Base-by-base conservation (phyloP, 1,284 basidiomycete species). In the Puccinia horiana region DNA sequence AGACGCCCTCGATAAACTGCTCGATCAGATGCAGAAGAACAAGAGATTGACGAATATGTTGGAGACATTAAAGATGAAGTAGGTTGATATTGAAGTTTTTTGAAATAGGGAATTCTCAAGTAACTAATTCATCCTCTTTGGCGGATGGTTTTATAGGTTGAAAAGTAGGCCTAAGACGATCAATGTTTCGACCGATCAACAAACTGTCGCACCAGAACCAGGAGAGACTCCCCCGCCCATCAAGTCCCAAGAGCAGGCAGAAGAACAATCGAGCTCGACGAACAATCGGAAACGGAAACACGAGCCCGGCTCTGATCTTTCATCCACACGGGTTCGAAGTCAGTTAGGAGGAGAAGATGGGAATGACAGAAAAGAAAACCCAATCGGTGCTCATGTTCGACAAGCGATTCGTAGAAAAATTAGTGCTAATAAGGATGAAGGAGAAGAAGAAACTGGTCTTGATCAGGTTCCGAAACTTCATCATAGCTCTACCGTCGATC, bases 1-100 rank as follows among this genome's bases (percentile, higher is more conserved):
- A 61, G 75, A 76, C n/a, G 75, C 75, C 16, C 29, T 76, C 20
- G 75, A 76, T 76, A 18, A 32, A 8, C 37, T 76, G n/a, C 40
- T 76, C 40, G 75, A 76, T 29, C 32, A 76, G 26, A 63, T 76
- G 75, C 75, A 76, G 58, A 76, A 76, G 56, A 76, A 76, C 44
- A 76, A 76, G 63, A 52, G 44, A n/a, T 63, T 76, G 61, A 16
- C 75, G 14, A 63, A 47, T 40, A 35, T 76, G 75, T 29, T 76
- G 1, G 75, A 76, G 40, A 76, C 40, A 37, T n/a, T 76, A 8
- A 76, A 76, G 44, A 32, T 76, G 9, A 76, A 76, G 75, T 76
- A 63, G n/a, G 75, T 47, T 37, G 26, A 6, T 23, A 26, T 35
- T 32, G 3, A 29, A n/a, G n/a, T n/a, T n/a, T n/a, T n/a, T n/a